Evolutionary conservation across 208 protist species (phyloP), one percentile per base, ranked within the genome.

Genomic region (Leishmania gerbilli): DNA sequence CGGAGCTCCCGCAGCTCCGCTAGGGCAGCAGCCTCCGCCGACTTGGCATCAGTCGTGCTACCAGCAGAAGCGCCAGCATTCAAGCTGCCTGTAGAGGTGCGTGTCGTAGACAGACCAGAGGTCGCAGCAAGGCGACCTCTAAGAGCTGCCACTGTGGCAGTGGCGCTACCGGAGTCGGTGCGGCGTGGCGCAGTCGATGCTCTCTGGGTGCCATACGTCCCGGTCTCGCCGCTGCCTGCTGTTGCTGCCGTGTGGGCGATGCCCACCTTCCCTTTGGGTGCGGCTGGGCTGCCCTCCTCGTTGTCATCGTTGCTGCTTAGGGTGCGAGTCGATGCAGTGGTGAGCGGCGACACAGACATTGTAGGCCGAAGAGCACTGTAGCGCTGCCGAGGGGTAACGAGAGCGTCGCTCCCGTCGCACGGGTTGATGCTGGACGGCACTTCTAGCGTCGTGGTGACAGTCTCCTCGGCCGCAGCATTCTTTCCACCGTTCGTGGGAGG

Each of bases 1-100:
- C 62, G 55, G 24, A 76, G 67, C 69, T 77, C 75, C 47, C 56
- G 83, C 51, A 76, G 31, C 56, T 71, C 77, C 17, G 71, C 9
- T 13, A 49, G 47, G 21, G 67, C 71, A 47, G 75, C n/a, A 24
- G 60, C 75, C 7, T 74, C 76, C 19, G 55, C 51, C 24, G 71
- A 65, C n/a, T 51, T 79, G 64, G 51, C 15, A 68, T 45, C 67
- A 64, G 55, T 47, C 1, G 6, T 13, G 24, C 49, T 40, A 21
- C 17, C 47, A 24, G 3, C 24, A 9, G 15, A 71, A 56, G 15
- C 53, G 51, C 9, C 37, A 27, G 40, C 19, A n/a, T 19, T 53
- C 15, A 13, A 47, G 5, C 71, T 56, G 17, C n/a, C 47, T 5
- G 55, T 74, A 17, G 45, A 62, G 15, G 47, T 21, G 15, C 45